Conservation (phyloP, 73 alveolate genomes). For the Stentor coeruleus region DNA sequence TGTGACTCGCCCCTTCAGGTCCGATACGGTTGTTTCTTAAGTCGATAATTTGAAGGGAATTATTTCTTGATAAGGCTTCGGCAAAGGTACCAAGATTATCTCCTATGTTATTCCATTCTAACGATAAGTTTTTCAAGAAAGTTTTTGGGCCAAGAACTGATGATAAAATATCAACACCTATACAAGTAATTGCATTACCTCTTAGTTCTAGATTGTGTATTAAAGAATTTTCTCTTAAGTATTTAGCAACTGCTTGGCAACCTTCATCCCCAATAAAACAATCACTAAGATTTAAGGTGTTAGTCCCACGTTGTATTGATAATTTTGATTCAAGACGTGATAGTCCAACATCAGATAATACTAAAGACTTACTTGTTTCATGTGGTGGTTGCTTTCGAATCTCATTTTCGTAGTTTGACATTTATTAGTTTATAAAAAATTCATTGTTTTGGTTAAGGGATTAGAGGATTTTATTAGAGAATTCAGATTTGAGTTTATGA, state of each 20-base stretch:
- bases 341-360: no score
- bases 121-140: slow-evolving; percentile 21
- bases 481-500: no score
- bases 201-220: slow-evolving; percentile 33
- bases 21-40: slow-evolving; percentile 47
- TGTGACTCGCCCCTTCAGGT: slow-evolving; percentile 29
- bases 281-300: slow-evolving; percentile 26
- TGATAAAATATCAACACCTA: slow-evolving; percentile 33
- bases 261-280: slow-evolving; percentile 49
- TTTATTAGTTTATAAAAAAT: no score
- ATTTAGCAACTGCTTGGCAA: slow-evolving; percentile 31
- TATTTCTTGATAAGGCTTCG: slow-evolving; percentile 33
- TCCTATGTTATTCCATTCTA: slow-evolving; percentile 45
- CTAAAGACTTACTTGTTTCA: no score
- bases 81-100: slow-evolving; percentile 31
- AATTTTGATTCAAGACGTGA: slow-evolving; percentile 34
- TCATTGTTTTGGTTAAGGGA: no score
- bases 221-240: slow-evolving; percentile 29
- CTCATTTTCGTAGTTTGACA: no score
- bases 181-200: slow-evolving; percentile 44
- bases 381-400: no score
- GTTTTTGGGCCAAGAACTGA: slow-evolving; percentile 16
- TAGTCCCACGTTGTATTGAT: slow-evolving; percentile 21
- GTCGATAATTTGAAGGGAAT: slow-evolving; percentile 31
- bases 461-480: no score